A percentile compares a stretch with the other conserved stretches of the same genome.
Conservation (phyloP, 139 green algal species). For the Eudorina sp. region DNA sequence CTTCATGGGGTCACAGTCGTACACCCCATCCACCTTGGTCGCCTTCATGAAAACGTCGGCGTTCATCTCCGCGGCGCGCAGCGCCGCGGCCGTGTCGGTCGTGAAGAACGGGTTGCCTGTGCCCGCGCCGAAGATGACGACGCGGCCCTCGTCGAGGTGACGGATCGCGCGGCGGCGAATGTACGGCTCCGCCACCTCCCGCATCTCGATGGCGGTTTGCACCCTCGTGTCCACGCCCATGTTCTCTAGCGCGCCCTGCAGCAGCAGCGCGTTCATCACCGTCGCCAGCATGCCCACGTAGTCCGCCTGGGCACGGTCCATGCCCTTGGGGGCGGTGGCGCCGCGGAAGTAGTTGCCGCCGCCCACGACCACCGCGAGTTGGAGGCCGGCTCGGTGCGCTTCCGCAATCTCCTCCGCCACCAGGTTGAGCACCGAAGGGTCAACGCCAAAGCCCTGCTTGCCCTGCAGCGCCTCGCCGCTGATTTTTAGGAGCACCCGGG, state of each 20-base stretch:
- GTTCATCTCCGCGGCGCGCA: conserved; percentile 96
- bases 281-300: conserved; percentile 99
- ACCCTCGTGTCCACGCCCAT: conserved; percentile 81
- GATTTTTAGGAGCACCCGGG: conserved; percentile 70
- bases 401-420: conserved; percentile 90
- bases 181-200: conserved; percentile 97
- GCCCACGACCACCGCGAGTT: conserved; percentile 96
- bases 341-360: conserved; percentile 98
- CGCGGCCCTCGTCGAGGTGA: conserved; percentile 93
- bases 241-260: conserved; percentile 86
- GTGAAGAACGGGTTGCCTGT: conserved; percentile 99
- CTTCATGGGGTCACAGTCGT: conserved; percentile 90
- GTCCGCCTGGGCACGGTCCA: conserved; percentile 95
- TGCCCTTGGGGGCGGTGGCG: conserved; percentile 77
- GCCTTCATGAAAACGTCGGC: conserved; percentile 93
- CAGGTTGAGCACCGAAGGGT: conserved; percentile 84
- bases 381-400: conserved; percentile 68
- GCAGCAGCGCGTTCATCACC: conserved; percentile 96
- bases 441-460: conserved; percentile 86
- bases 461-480: conserved; percentile 95
- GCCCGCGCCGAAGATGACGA: conserved; percentile 97
- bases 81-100: conserved; percentile 96
- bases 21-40: conserved; percentile 99
- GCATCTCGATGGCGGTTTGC: conserved; percentile 97
- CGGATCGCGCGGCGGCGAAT: conserved; percentile 94